Percentiles rank a stretch among this genome's conserved stretches.
Conservation (phyloP, 2,329 filamentous ascomycete species). For the Aureobasidium musti region DNA sequence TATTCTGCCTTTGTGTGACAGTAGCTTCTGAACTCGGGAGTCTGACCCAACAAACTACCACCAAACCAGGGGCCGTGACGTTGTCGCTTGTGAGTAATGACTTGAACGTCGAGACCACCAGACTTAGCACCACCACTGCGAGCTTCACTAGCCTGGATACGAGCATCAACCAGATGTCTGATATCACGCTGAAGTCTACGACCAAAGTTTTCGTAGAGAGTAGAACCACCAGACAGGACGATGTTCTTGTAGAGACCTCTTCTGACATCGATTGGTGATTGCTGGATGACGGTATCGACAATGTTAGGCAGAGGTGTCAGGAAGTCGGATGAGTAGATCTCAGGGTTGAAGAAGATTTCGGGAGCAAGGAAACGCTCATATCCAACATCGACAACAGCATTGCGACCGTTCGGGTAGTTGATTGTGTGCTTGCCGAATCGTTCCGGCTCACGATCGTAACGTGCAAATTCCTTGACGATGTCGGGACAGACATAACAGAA, state of each 20-base stretch:
- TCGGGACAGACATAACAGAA: slow-evolving; percentile 98
- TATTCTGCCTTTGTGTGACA: slow-evolving; percentile 83
- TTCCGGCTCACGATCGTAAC: slow-evolving; percentile 87
- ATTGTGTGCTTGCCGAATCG: slow-evolving; percentile 90
- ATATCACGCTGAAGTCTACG: slow-evolving; percentile 95
- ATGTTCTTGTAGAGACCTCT: slow-evolving; percentile 99
- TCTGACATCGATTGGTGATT: slow-evolving; percentile 94
- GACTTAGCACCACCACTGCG: slow-evolving; percentile 89
- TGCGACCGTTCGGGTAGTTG: slow-evolving; percentile 78
- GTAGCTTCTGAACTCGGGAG: slow-evolving; percentile 96
- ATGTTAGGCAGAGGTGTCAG: slow-evolving; percentile 91
- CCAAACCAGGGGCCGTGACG: slow-evolving; percentile 98
- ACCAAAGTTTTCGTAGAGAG: slow-evolving; percentile 97
- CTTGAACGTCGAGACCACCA: slow-evolving; percentile 92
- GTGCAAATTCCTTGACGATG: slow-evolving; percentile 96
- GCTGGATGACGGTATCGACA: slow-evolving; percentile 95
- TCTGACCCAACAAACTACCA: slow-evolving; percentile 93
- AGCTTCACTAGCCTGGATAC: slow-evolving; percentile 89
- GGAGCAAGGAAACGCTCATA: slow-evolving; percentile 98
- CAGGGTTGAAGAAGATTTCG: slow-evolving; percentile 99
- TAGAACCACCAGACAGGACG: slow-evolving; percentile 94
- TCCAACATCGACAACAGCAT: slow-evolving; percentile 85
- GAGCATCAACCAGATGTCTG: slow-evolving; percentile 88
- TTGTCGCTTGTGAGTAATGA: slow-evolving; percentile 97
- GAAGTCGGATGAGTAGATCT: slow-evolving; percentile 99